Evolutionary conservation across 2,329 filamentous ascomycete genomes (phyloP).

Genomic region (Lachnellula willkommii): DNA sequence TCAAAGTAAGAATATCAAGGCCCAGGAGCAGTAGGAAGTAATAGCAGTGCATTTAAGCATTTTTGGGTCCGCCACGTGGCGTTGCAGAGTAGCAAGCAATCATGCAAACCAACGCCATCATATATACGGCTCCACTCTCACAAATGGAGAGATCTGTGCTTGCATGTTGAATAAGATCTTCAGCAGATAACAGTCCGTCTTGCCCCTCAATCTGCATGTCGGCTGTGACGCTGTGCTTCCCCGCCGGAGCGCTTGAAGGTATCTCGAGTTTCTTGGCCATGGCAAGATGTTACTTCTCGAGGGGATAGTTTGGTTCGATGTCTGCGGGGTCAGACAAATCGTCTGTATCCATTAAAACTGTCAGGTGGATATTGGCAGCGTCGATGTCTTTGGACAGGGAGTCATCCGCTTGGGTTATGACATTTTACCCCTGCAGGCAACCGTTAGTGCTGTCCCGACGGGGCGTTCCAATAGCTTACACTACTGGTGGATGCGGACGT

Average conservation of each 20-base stretch:
- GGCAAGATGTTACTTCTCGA: not conserved
- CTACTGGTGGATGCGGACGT: not conserved
- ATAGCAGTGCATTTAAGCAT: not conserved
- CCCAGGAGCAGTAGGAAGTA: not conserved
- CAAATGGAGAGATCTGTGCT: not conserved
- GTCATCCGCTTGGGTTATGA: not conserved
- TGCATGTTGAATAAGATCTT: not conserved
- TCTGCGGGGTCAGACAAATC: no score
- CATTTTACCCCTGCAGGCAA: not conserved
- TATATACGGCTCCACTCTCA: constrained; percentile 4
- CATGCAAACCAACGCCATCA: not conserved
- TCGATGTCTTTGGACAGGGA: not conserved
- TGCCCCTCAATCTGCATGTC: not conserved
- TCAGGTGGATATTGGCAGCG: not conserved
- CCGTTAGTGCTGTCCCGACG: not conserved
- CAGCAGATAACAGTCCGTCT: not conserved
- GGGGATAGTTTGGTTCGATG: no score
- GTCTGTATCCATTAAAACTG: no score
- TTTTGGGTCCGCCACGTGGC: constrained; percentile 12
- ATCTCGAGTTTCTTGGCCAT: not conserved
- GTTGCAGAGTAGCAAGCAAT: not conserved
- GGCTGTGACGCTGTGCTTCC: not conserved
- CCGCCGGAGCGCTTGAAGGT: not conserved
- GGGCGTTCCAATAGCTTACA: not conserved
- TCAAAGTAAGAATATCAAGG: constrained; percentile 5